phyloP scores from a whole-genome alignment of 805 yeast species.

The Kluyveromyces lactis region DNA sequence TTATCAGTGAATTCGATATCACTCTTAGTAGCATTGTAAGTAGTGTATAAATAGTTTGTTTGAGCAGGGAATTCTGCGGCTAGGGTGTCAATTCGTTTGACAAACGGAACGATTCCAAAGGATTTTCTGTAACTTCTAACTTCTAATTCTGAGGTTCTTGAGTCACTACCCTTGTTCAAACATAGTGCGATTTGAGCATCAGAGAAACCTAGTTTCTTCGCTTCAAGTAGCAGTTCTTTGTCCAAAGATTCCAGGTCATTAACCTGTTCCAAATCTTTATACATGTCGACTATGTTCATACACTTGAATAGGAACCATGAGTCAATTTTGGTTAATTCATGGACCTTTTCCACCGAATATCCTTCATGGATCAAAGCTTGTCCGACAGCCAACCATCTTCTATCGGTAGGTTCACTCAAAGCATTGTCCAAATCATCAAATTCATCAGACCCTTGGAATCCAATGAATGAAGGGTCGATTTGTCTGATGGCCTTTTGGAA shows the following conservation, averaged over 20 bases:
- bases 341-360: conserved; percentile 86
- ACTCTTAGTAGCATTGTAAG: conserved; percentile 82
- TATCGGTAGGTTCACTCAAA: conserved; percentile 81
- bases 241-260: conserved; percentile 53
- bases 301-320: conserved; percentile 92
- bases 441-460: conserved; percentile 79
- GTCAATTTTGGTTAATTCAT: conserved; percentile 87
- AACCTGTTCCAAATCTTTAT: conserved; percentile 63
- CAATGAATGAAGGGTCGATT: conserved; percentile 83
- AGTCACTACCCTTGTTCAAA: conserved; percentile 41
- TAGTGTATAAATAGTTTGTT: conserved; percentile 91
- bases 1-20: conserved; percentile 82
- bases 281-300: conserved; percentile 86
- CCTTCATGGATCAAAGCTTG: conserved; percentile 90
- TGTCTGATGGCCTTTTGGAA: conserved; percentile 97
- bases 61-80: conserved; percentile 99
- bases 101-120: conserved; percentile 80
- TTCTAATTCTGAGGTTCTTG: conserved; percentile 50
- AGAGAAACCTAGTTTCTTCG: conserved; percentile 91
- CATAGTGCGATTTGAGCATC: conserved; percentile 86
- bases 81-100: conserved; percentile 91
- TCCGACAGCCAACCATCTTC: conserved; percentile 97
- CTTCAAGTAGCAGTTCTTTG: conserved; percentile 60
- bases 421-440: conserved; percentile 71
- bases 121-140: conserved; percentile 77